A percentile compares a stretch with the other conserved stretches of the same genome.
phyloP scores from a whole-genome alignment of 306 rosid species.

The Parietaria judaica region DNA sequence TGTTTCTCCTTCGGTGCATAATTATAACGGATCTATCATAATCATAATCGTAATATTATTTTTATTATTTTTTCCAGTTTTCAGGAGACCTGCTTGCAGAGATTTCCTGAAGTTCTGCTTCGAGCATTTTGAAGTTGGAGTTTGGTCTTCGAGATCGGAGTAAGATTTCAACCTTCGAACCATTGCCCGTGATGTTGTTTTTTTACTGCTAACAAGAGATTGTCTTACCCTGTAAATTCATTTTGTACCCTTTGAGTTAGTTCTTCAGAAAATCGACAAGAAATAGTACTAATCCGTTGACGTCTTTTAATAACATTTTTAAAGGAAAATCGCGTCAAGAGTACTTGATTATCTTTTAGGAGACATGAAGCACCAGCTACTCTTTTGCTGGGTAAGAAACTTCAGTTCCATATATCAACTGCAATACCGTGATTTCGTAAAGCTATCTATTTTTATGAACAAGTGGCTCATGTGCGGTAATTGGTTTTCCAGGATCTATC shows the following conservation, averaged over 20 bases:
- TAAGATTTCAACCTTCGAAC: conserved; percentile 27
- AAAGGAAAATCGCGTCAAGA: conserved; percentile 44
- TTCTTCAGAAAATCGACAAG: too few relatives aligned
- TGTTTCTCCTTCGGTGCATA: too few relatives aligned
- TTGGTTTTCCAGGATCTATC: conserved; percentile 41
- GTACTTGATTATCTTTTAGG: conserved; percentile 52
- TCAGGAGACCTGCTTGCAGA: conserved; percentile 65
- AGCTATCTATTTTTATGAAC: too few relatives aligned
- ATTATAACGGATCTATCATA: too few relatives aligned
- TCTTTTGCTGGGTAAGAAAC: conserved; percentile 75
- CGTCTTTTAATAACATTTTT: conserved; percentile 19
- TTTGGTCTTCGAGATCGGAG: conserved; percentile 86
- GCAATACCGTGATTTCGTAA: not conserved
- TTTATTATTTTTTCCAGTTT: conserved; percentile 42
- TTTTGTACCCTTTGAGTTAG: not conserved
- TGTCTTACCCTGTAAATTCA: not conserved
- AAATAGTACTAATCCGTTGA: conserved; percentile 1
- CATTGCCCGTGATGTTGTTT: not conserved
- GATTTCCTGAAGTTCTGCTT: conserved; percentile 86
- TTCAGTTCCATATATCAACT: not conserved
- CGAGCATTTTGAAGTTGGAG: conserved; percentile 72
- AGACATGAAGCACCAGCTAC: conserved; percentile 46
- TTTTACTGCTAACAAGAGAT: not conserved
- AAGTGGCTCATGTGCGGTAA: not conserved
- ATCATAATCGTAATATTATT: too few relatives aligned